A percentile compares a stretch with the other conserved stretches of the same genome.
phyloP scores from a whole-genome alignment of 2,329 filamentous ascomycete species.

The Septoria petroselini region DNA sequence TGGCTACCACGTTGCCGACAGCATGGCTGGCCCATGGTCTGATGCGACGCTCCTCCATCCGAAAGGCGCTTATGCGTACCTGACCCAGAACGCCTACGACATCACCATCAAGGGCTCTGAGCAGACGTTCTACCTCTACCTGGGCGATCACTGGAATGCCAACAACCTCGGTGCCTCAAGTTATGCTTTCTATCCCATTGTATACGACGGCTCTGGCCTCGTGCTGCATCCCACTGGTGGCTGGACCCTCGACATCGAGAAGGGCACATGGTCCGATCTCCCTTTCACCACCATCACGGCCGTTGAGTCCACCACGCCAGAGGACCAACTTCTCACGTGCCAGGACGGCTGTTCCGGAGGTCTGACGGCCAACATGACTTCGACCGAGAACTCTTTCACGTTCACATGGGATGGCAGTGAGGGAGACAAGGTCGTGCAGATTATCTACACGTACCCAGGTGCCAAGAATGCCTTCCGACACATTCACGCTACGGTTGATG shows the following conservation, averaged over 20 bases:
- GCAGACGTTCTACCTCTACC: constrained; percentile 51
- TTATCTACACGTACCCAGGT: constrained; percentile 29
- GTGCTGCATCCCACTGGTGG: constrained; percentile 28
- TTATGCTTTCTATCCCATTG: constrained; percentile 31
- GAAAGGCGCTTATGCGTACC: constrained; percentile 56
- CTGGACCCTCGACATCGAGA: constrained; percentile 30
- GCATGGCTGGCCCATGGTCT: constrained; percentile 59
- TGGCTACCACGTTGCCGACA: constrained; percentile 58
- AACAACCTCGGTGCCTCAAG: constrained; percentile 48
- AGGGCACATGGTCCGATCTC: constrained; percentile 28
- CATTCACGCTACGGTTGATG: constrained; percentile 25
- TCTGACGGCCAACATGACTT: constrained; percentile 26
- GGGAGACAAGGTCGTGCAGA: constrained; percentile 26
- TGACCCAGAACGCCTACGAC: constrained; percentile 60
- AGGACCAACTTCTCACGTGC: constrained; percentile 21
- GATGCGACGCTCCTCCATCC: constrained; percentile 59
- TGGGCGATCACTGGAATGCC: constrained; percentile 65
- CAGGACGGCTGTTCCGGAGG: constrained; percentile 24
- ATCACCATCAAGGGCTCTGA: constrained; percentile 45
- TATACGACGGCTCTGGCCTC: constrained; percentile 23
- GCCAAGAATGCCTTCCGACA: constrained; percentile 30
- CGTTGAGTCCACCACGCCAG: constrained; percentile 22
- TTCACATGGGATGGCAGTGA: constrained; percentile 26
- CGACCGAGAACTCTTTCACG: constrained; percentile 19
- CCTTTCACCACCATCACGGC: constrained; percentile 25